phyloP scores from a whole-genome alignment of 75 land plant species.

The Isoetes taiwanensis region DNA sequence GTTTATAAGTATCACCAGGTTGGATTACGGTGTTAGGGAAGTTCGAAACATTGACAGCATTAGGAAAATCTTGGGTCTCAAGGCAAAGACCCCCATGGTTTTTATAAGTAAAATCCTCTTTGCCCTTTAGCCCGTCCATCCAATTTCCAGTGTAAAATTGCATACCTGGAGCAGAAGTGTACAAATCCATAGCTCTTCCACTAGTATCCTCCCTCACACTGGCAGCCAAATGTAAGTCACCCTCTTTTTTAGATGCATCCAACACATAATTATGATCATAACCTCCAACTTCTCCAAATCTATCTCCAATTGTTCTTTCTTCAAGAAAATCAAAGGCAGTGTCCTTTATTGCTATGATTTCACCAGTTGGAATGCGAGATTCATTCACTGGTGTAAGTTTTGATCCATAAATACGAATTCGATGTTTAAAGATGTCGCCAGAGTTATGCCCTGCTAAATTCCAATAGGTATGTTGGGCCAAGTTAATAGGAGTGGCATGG shows the following conservation, averaged over 20 bases:
- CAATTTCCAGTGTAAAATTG: slow-evolving; percentile 91
- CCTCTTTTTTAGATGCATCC: slow-evolving; percentile 20
- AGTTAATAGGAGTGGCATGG: slow-evolving; percentile 74
- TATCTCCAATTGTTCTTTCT: slow-evolving; percentile 15
- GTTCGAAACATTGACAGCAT: slow-evolving; percentile 76
- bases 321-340: slow-evolving; percentile 78
- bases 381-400: slow-evolving; percentile 66
- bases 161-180: slow-evolving; percentile 78
- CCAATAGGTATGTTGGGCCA: slow-evolving; percentile 95
- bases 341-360: slow-evolving; percentile 49
- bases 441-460: slow-evolving; percentile 75
- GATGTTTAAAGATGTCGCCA: slow-evolving; percentile 53
- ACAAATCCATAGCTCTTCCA: slow-evolving; percentile 60
- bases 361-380: slow-evolving; percentile 66
- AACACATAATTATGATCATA: slow-evolving; percentile 91
- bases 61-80: slow-evolving; percentile 96
- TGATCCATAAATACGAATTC: slow-evolving; percentile 42
- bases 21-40: slow-evolving; percentile 61
- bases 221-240: slow-evolving; percentile 46
- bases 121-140: slow-evolving; percentile 59
- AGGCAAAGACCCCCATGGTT: slow-evolving; percentile 71
- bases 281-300: slow-evolving; percentile 65
- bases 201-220: slow-evolving; percentile 60
- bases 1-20: slow-evolving; percentile 80
- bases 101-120: slow-evolving; percentile 62